phyloP scores from a whole-genome alignment of 169 alveolate genomes.

The Neospora caninum region DNA sequence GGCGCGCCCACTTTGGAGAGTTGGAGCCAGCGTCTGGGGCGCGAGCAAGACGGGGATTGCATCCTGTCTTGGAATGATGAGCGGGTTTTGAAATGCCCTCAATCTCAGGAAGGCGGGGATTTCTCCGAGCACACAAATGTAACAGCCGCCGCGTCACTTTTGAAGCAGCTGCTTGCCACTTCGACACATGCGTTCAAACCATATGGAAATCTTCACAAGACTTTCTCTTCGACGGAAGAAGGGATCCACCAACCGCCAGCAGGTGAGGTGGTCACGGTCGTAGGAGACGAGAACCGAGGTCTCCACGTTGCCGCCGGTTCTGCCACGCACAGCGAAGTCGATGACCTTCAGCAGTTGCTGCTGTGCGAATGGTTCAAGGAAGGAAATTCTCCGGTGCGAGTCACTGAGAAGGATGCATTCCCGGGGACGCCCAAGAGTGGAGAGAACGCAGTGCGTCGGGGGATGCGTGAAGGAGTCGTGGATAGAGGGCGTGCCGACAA shows the following conservation, averaged over 20 bases:
- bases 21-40: background rate
- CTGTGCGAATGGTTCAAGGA: background rate
- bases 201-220: background rate
- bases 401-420: background rate
- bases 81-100: background rate
- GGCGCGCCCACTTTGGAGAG: background rate
- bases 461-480: background rate
- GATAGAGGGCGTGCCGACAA: too few relatives aligned
- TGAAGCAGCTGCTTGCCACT: background rate
- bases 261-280: background rate
- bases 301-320: background rate
- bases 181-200: background rate
- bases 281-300: background rate
- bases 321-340: background rate
- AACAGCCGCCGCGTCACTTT: background rate
- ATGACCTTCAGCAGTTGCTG: background rate
- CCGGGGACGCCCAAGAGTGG: background rate
- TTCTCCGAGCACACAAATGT: background rate
- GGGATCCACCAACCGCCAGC: background rate
- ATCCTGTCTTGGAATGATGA: background rate
- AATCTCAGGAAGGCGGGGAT: background rate
- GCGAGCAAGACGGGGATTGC: background rate
- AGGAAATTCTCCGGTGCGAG: background rate
- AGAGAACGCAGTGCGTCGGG: background rate
- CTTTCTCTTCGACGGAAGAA: background rate